phyloP scores from a whole-genome alignment of 768 basidiomycete species.

The Termitomyces sp. region DNA sequence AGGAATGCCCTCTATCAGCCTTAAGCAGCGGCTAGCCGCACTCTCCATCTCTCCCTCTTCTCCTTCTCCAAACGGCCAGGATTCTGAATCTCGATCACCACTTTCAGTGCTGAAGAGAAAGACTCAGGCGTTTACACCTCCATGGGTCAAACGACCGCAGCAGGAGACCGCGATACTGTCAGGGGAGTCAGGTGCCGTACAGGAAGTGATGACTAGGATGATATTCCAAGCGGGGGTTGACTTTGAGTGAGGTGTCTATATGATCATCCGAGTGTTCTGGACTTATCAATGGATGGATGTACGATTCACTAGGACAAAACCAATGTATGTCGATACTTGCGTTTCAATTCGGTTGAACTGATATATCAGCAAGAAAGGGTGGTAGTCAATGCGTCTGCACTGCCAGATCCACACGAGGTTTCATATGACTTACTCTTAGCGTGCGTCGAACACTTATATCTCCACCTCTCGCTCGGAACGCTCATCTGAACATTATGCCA shows the following conservation, averaged over 20 bases:
- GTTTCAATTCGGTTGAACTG: slow-evolving; percentile 5
- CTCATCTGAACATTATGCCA: slow-evolving; percentile 23
- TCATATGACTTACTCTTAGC: slow-evolving; percentile 74
- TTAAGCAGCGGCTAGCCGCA: slow-evolving; percentile 68
- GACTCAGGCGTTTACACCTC: slow-evolving; percentile 41
- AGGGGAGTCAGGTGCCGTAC: slow-evolving; percentile 55
- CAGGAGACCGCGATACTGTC: slow-evolving; percentile 27
- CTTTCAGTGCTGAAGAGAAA: slow-evolving; percentile 24
- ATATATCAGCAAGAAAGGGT: slow-evolving; percentile 49
- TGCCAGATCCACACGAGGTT: slow-evolving; percentile 75
- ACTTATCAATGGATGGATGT: not conserved
- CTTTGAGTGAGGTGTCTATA: slow-evolving; percentile 62
- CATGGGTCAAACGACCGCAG: slow-evolving; percentile 44
- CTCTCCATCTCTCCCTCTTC: slow-evolving; percentile 50
- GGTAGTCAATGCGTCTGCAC: slow-evolving; percentile 75
- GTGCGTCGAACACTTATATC: slow-evolving; percentile 38
- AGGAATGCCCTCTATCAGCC: slow-evolving; percentile 33
- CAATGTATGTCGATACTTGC: slow-evolving; percentile 59
- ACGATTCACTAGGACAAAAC: slow-evolving; percentile 61
- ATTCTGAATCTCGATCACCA: slow-evolving; percentile 22
- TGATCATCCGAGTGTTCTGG: not conserved
- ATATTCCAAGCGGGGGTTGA: slow-evolving; percentile 90
- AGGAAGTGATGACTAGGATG: slow-evolving; percentile 64
- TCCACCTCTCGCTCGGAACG: slow-evolving; percentile 1
- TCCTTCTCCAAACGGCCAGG: slow-evolving; percentile 32